These are phyloP conservation scores for Rhynchospora tenuis DNA, from an alignment of 176 grass and related monocot species.

Conservation along the genomic window DNA sequence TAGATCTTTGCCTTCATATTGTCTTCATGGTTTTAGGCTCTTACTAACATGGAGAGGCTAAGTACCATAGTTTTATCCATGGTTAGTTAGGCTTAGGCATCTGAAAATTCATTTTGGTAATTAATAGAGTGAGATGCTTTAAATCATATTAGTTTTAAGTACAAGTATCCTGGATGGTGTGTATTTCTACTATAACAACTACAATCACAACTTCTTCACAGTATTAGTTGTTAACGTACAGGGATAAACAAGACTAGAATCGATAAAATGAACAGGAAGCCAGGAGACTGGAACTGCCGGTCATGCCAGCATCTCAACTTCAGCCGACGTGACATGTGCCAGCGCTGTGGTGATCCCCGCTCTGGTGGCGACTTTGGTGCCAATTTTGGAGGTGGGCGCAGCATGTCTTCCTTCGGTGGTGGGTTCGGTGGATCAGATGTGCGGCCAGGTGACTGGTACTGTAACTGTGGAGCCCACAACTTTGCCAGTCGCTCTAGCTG, in stretches of 20 bases:
- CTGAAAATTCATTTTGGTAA: not conserved
- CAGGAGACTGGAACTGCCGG: constrained; percentile 98
- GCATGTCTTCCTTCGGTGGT: constrained; percentile 58
- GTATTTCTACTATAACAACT: not conserved
- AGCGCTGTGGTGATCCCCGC: constrained; percentile 69
- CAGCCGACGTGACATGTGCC: constrained; percentile 81
- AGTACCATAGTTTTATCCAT: not conserved
- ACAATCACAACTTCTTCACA: constrained; percentile 24
- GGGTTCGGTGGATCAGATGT: constrained; percentile 71
- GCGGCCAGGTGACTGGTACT: constrained; percentile 95
- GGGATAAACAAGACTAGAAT: constrained; percentile 13
- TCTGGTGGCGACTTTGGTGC: constrained; percentile 36
- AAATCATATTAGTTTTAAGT: not conserved
- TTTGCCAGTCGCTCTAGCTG: constrained; percentile 94
- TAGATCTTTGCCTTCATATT: not conserved
- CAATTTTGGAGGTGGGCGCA: constrained; percentile 35
- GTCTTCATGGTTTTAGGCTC: not conserved
- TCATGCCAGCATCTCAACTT: constrained; percentile 98
- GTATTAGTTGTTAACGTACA: constrained; percentile 4
- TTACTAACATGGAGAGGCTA: not conserved
- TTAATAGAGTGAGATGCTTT: not conserved
- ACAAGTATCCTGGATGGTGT: not conserved
- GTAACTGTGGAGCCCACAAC: constrained; percentile 82
- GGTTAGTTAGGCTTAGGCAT: not conserved
- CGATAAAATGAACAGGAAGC: constrained; percentile 90